Evolutionary conservation across 352 stramenopile genomes (phyloP), one percentile per base, ranked within the genome.

Genomic region (Pythium monospermum): DNA sequence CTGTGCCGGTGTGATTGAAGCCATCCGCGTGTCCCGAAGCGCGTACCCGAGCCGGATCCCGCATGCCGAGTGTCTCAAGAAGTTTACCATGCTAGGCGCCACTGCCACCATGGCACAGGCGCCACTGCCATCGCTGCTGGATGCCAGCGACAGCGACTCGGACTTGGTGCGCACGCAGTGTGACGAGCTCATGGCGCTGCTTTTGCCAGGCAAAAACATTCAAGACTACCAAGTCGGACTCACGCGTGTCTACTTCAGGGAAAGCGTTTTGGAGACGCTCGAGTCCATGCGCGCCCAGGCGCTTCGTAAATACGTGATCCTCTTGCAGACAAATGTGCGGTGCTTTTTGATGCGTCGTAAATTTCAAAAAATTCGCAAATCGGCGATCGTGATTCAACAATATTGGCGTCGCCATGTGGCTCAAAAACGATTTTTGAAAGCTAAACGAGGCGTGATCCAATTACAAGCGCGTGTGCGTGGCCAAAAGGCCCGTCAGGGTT

Each of bases 191-290:
- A 76, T 91, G 68, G 70, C 66, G 1, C 75, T 78, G 40, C 54
- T 94, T 6, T 52, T 94, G 21, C 77, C 83, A 2, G 65, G 68
- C 11, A 64, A 76, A 45, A 87, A 94, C 55, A 74, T 94, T 31
- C 55, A 73, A n/a, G 83, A 94, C 53, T 94, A 91, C 44, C 83
- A 94, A 49, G 80, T 91, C n/a, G 83, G 83, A 44, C 50, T 88
- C 15, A 91, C 79, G 2, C 81, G 82, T 28, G 82, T 94, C 16
- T 94, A 94, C 59, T 94, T 94, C 59, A 79, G 83, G 15, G 81
- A 94, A 67, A 78, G 83, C 16, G 64, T 94, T 35, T 57, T 92
- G n/a, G 83, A 94, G 43, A 67, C 73, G 7, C 56, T 94, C 10
- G 81, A 94, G 59, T 84, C 74, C 6, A 83, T 83, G 61, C 77